Evolutionary conservation across 805 yeast genomes (phyloP).

Genomic region (Hanseniaspora valbyensis): DNA sequence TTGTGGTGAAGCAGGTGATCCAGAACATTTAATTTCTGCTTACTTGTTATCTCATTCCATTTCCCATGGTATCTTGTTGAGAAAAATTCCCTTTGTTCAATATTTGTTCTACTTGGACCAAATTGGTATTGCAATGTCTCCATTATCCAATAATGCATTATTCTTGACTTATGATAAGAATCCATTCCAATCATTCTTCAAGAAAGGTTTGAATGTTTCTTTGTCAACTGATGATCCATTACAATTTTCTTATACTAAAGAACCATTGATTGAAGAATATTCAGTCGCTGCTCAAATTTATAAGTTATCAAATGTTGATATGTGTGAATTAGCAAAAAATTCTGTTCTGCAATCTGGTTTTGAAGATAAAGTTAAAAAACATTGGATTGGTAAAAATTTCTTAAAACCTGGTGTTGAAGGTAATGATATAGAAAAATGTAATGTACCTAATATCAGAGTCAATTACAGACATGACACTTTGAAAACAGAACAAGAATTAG

Average conservation of each 20-base stretch:
- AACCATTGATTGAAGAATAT: slow-evolving; percentile 93
- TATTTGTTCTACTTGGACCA: slow-evolving; percentile 88
- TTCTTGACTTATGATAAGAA: slow-evolving; percentile 93
- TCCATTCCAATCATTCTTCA: slow-evolving; percentile 85
- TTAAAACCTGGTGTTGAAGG: slow-evolving; percentile 56
- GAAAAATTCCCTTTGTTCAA: slow-evolving; percentile 92
- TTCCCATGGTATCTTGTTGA: slow-evolving; percentile 84
- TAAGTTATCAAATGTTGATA: slow-evolving; percentile 85
- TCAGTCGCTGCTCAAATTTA: slow-evolving; percentile 97
- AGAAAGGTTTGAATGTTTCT: slow-evolving; percentile 87
- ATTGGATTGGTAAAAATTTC: slow-evolving; percentile 77
- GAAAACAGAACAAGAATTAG: slow-evolving; percentile 56
- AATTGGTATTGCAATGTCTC: slow-evolving; percentile 97
- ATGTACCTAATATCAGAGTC: slow-evolving; percentile 83
- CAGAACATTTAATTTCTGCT: slow-evolving; percentile 87
- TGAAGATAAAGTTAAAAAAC: slow-evolving; percentile 73
- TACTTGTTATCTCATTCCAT: slow-evolving; percentile 84
- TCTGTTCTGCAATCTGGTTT: slow-evolving; percentile 92
- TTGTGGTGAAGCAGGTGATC: slow-evolving; percentile 99
- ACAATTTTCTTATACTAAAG: slow-evolving; percentile 93
- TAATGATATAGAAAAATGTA: slow-evolving; percentile 84
- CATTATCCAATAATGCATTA: slow-evolving; percentile 89
- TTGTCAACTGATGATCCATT: slow-evolving; percentile 95
- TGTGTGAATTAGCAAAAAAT: slow-evolving; percentile 92
- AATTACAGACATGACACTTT: slow-evolving; percentile 77